Evolutionary conservation across 1,139 yeast genomes (phyloP).

Genomic region (Kodamaea arcana): DNA sequence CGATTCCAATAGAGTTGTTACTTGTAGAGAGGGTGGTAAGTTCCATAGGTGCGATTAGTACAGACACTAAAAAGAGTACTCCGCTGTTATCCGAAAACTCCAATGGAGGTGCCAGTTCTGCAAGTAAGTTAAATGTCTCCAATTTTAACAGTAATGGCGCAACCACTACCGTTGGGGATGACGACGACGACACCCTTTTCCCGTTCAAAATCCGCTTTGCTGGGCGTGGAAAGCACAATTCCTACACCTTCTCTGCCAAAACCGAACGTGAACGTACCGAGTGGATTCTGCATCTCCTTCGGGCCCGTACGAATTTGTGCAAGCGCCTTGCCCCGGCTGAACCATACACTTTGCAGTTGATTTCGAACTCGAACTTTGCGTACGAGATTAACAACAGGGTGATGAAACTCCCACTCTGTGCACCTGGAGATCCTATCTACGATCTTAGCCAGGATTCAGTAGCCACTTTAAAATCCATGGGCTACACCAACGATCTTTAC

Average conservation of each 20-base stretch:
- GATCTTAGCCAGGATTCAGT: constrained; percentile 33
- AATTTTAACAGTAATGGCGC: background rate
- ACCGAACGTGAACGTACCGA: constrained; percentile 50
- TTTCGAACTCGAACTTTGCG: constrained; percentile 62
- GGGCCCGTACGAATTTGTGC: constrained; percentile 53
- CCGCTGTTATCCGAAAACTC: constrained; percentile 6
- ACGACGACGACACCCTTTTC: constrained; percentile 40
- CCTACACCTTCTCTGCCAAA: constrained; percentile 55
- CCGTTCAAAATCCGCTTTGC: constrained; percentile 43
- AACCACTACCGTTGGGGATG: constrained; percentile 6
- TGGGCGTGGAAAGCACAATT: constrained; percentile 39
- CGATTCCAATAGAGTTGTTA: constrained; percentile 58
- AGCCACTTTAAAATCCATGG: constrained; percentile 18
- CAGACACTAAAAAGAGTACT: constrained; percentile 20
- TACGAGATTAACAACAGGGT: constrained; percentile 57
- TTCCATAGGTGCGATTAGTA: constrained; percentile 5
- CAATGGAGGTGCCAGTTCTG: background rate
- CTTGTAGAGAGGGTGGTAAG: constrained; percentile 46
- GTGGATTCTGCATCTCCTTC: constrained; percentile 57
- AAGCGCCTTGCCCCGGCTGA: constrained; percentile 42
- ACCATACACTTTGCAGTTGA: constrained; percentile 50
- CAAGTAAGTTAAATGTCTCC: too few species aligned
- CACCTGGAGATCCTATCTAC: constrained; percentile 62
- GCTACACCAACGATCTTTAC: constrained; percentile 28
- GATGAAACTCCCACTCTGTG: constrained; percentile 53